Conservation (phyloP, 345 rosid species). For the Litchi chinensis region DNA sequence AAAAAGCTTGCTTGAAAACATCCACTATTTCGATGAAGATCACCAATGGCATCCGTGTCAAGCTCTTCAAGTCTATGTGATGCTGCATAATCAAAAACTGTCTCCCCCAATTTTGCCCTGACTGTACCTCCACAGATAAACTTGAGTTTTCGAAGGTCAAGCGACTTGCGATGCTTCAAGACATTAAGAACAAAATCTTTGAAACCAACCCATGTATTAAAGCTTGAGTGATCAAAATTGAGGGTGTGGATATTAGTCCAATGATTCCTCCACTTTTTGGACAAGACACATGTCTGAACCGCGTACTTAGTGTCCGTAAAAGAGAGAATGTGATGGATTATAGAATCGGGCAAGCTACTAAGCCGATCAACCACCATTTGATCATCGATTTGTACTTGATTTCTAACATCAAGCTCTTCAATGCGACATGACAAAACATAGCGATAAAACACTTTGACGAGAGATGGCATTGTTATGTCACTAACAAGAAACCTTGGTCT, state of each 20-base stretch:
- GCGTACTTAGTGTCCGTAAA: not conserved
- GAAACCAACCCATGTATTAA: not conserved
- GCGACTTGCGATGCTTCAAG: not conserved
- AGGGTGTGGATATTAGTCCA: not conserved
- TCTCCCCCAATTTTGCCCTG: not conserved
- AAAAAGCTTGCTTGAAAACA: not conserved
- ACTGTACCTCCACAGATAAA: not conserved
- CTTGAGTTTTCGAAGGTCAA: not conserved
- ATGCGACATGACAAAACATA: too few relatives aligned
- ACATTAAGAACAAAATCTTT: not conserved
- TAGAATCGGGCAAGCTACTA: not conserved
- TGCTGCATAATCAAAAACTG: not conserved
- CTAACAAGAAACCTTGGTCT: not conserved
- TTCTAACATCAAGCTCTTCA: too few relatives aligned
- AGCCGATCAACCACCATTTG: not conserved
- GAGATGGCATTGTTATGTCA: too few relatives aligned
- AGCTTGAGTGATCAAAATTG: not conserved
- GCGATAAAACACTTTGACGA: too few relatives aligned
- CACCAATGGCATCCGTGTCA: not conserved
- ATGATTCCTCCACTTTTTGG: not conserved
- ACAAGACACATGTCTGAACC: not conserved
- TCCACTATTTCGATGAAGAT: not conserved
- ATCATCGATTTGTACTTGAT: too few relatives aligned
- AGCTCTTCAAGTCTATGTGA: not conserved
- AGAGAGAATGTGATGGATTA: slow-evolving; percentile 1